These are phyloP conservation scores for Pistacia integerrima DNA, from an alignment of 345 rosid species.

Conservation along the genomic window DNA sequence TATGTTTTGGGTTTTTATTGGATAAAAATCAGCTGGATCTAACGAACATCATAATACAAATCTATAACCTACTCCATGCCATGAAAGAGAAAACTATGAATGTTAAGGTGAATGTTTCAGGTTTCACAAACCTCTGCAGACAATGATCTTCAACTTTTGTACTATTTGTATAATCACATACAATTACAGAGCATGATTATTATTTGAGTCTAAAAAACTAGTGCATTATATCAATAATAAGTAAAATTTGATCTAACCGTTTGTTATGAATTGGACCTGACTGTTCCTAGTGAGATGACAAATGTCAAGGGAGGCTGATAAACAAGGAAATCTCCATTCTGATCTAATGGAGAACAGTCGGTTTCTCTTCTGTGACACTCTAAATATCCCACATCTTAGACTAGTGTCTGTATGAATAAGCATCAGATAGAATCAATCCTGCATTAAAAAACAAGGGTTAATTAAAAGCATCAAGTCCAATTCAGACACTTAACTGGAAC, in stretches of 20 bases:
- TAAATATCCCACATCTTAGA: conserved; percentile 33
- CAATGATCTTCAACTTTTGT: background rate
- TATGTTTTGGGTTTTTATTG: background rate
- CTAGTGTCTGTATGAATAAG: conserved; percentile 15
- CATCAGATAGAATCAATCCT: conserved; percentile 43
- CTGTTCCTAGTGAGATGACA: conserved; percentile 7
- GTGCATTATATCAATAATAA: background rate
- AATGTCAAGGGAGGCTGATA: conserved; percentile 13
- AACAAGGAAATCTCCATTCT: conserved; percentile 29
- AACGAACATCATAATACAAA: background rate
- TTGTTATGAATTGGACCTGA: conserved; percentile 14
- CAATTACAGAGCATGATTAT: background rate
- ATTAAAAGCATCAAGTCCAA: conserved; percentile 1
- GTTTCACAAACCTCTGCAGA: background rate
- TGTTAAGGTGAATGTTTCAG: background rate
- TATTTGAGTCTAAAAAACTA: background rate
- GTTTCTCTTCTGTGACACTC: conserved; percentile 32
- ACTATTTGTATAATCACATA: background rate
- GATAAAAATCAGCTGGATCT: background rate
- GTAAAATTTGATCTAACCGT: conserved; percentile 16
- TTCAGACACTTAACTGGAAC: background rate
- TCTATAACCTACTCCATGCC: background rate
- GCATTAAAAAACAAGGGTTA: conserved; percentile 11
- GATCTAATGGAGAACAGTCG: conserved; percentile 14
- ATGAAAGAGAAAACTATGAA: background rate